phyloP scores from a whole-genome alignment of 805 yeast genomes.

The Millerozyma miso region DNA sequence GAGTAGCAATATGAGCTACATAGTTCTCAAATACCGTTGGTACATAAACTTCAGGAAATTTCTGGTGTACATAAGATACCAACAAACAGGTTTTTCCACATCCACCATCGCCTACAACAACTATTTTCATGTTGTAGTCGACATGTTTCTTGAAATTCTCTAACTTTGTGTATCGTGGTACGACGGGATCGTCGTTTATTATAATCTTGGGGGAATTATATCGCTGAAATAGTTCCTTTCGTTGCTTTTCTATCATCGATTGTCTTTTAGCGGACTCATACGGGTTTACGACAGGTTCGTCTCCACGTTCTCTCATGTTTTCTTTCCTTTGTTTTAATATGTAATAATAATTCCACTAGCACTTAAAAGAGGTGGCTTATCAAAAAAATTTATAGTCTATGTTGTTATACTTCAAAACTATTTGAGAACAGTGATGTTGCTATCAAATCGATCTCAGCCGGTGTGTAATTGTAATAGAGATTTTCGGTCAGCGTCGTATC shows the following conservation, averaged over 20 bases:
- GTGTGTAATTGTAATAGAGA: no score
- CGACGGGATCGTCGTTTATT: constrained; percentile 33
- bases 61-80: constrained; percentile 62
- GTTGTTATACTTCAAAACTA: no score
- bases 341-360: no score
- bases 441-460: no score
- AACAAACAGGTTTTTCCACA: constrained; percentile 85
- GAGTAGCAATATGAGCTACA: constrained; percentile 56
- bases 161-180: constrained; percentile 32
- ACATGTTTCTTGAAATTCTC: constrained; percentile 17
- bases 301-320: background rate
- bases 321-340: no score
- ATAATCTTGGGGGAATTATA: constrained; percentile 23
- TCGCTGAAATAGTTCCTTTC: constrained; percentile 18
- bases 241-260: constrained; percentile 16
- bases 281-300: constrained; percentile 17
- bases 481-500: no score
- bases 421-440: no score
- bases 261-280: constrained; percentile 23
- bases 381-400: no score
- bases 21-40: constrained; percentile 85
- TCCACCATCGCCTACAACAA: constrained; percentile 86
- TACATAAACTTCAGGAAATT: constrained; percentile 67
- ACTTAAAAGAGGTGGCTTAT: no score
- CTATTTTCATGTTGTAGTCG: constrained; percentile 47